Conservation (phyloP, 2,329 filamentous ascomycete genomes). For the Fusarium decemcellulare region DNA sequence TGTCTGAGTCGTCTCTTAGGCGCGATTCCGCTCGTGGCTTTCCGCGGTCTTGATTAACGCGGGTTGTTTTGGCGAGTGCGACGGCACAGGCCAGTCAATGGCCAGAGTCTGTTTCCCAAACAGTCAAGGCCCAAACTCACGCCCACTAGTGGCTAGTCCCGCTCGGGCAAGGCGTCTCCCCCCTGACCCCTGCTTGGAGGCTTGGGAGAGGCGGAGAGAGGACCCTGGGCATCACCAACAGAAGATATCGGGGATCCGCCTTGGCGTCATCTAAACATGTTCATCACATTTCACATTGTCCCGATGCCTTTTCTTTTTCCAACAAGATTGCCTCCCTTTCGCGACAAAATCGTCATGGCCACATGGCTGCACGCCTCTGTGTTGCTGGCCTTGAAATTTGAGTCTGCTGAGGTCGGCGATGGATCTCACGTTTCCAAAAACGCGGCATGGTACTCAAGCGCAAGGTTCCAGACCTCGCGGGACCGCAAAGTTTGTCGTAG, state of each 20-base stretch:
- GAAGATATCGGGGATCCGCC: constrained; percentile 35
- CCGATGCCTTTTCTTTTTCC: constrained; percentile 8
- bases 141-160: constrained; percentile 27
- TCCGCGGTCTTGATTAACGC: constrained; percentile 37
- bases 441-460: constrained; percentile 1
- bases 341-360: constrained; percentile 12
- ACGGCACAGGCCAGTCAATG: constrained; percentile 15
- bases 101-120: constrained; percentile 10
- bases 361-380: constrained; percentile 23
- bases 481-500: constrained; percentile 21
- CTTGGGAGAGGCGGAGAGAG: constrained; percentile 34
- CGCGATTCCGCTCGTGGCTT: constrained; percentile 38
- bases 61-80: constrained; percentile 28
- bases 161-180: constrained; percentile 26
- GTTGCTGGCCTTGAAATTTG: neutral
- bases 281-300: constrained; percentile 31
- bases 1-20: constrained; percentile 30
- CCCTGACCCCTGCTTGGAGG: constrained; percentile 42
- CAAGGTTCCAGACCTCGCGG: constrained; percentile 29
- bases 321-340: constrained; percentile 24
- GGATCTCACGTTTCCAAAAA: neutral
- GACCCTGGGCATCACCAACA: constrained; percentile 38
- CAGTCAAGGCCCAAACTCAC: constrained; percentile 12
- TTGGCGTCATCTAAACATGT: constrained; percentile 39
- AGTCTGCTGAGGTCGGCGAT: constrained; percentile 1